Evolutionary conservation across 2,329 filamentous ascomycete genomes (phyloP), one percentile per base, ranked within the genome.

Genomic region (Epichloe hybrida): DNA sequence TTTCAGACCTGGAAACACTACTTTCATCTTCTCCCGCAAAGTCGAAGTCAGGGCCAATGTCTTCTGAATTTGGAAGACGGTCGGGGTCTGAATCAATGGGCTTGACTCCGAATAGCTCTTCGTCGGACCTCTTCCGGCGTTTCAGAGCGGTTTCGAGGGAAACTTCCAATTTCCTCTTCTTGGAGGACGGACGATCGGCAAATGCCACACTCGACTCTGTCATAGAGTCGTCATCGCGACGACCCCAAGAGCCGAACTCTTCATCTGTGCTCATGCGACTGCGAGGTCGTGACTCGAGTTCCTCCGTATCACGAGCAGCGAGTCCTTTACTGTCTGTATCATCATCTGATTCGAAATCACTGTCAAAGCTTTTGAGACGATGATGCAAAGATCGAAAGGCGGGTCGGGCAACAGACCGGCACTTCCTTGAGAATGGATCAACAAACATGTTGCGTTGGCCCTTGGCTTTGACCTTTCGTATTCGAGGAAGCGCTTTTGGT

Each of bases 321-420:
- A 66, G 52, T 36, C 70, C 69, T 39, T 71, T 69, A 45, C 78
- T 78, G 55, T 80, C 77, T 2, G 67, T 71, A 51, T 96, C 89
- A 57, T 94, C 90, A 56, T 95, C 90, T 0, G 88, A 94, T 64
- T 96, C 88, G n/a, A 85, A 86, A 77, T 71, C 77, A 84, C 62
- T 78, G 69, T 65, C 79, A 67, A 57, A 68, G 81, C 64, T 79
- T 74, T 38, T 78, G 67, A 68, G 87, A 75, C 68, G 66, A 67
- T 95, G 85, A 63, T 95, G 88, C 17, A 97, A 75, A 6, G 88
- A 86, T 49, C 89, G 81, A 64, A 89, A 81, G 23, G 81, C 77
- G 54, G 81, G 82, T 42, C 72, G 71, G 13, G 68, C 63, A 62
- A 75, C 62, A 55, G 78, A 59, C 67, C 77, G 81, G 64, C 77